A percentile compares a stretch with the other conserved stretches of the same genome.
Conservation (phyloP, 2,329 filamentous ascomycete species). For the Bertia moriformis region DNA sequence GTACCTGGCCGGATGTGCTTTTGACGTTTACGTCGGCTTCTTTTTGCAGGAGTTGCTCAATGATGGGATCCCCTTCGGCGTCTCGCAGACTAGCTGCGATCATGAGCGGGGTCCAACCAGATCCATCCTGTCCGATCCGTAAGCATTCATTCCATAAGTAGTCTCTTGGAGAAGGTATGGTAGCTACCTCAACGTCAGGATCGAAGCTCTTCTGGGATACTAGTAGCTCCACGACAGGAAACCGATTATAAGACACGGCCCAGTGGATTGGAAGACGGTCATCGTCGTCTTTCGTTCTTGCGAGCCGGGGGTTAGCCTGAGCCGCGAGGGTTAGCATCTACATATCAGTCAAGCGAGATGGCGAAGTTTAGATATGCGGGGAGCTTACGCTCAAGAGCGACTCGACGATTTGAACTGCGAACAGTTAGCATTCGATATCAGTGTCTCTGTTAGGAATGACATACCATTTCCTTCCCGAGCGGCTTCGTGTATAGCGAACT, state of each 20-base stretch:
- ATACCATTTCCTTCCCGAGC: conserved; percentile 72
- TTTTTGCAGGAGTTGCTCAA: conserved; percentile 26
- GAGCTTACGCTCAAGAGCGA: conserved; percentile 51
- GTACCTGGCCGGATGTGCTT: conserved; percentile 23
- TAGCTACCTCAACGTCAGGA: conserved; percentile 42
- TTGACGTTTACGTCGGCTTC: conserved; percentile 27
- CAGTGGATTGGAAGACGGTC: conserved; percentile 86
- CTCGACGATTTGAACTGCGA: conserved; percentile 54
- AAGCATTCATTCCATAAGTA: neutral
- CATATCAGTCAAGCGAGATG: conserved; percentile 3
- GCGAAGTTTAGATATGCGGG: neutral
- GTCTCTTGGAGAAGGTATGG: neutral
- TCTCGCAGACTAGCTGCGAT: conserved; percentile 29
- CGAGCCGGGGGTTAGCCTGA: conserved; percentile 67
- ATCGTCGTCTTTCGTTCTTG: conserved; percentile 63
- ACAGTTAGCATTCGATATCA: conserved; percentile 3
- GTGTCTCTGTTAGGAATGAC: conserved; percentile 9
- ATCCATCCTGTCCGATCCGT: conserved; percentile 19
- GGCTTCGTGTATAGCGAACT: conserved; percentile 76
- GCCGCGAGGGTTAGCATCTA: conserved; percentile 11
- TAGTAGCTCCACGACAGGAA: conserved; percentile 43
- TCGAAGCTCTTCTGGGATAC: conserved; percentile 53
- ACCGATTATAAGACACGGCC: conserved; percentile 72
- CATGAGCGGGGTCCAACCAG: conserved; percentile 32
- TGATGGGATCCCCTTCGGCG: conserved; percentile 23